phyloP scores from a whole-genome alignment of 305 asterid genomes.

The Fraxinus baroniana region DNA sequence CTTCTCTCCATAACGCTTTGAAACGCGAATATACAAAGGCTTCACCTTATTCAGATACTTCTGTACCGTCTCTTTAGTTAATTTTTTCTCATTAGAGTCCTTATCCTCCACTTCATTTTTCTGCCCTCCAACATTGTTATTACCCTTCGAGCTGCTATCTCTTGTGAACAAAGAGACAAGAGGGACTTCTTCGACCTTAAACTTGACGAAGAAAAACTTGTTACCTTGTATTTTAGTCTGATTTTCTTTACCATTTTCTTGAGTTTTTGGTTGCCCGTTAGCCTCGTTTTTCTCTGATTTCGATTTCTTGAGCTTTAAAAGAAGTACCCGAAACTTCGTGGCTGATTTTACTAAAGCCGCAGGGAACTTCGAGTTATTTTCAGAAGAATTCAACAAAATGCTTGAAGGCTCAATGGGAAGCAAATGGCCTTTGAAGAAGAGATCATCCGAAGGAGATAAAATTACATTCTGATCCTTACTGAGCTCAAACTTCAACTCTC shows the following conservation, averaged over 20 bases:
- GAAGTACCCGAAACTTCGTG: slow-evolving; percentile 64
- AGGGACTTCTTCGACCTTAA: slow-evolving; percentile 61
- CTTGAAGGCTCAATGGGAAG: slow-evolving; percentile 55
- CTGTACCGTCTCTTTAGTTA: slow-evolving; percentile 54
- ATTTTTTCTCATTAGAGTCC: slow-evolving; percentile 34
- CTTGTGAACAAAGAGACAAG: slow-evolving; percentile 51
- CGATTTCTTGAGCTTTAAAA: slow-evolving; percentile 71
- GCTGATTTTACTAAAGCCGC: slow-evolving; percentile 61
- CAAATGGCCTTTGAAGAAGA: slow-evolving; percentile 50
- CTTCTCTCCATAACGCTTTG: slow-evolving; percentile 67
- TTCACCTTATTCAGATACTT: slow-evolving; percentile 80
- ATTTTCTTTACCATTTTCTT: slow-evolving; percentile 6
- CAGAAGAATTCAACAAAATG: slow-evolving; percentile 35
- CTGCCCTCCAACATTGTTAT: slow-evolving; percentile 4
- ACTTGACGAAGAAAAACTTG: slow-evolving; percentile 55
- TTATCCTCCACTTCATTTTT: slow-evolving; percentile 15
- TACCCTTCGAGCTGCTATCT: slow-evolving; percentile 47
- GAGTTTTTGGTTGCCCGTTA: slow-evolving; percentile 13
- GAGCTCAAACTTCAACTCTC: slow-evolving; percentile 41
- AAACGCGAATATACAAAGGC: slow-evolving; percentile 69
- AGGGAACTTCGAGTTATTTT: slow-evolving; percentile 54
- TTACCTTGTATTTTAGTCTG: slow-evolving; percentile 33
- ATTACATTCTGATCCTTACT: slow-evolving; percentile 32
- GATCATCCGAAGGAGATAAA: slow-evolving; percentile 52
- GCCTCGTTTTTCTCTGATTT: slow-evolving; percentile 31